Conservation (phyloP, 768 basidiomycete species). For the Rhizopogon vinicolor region DNA sequence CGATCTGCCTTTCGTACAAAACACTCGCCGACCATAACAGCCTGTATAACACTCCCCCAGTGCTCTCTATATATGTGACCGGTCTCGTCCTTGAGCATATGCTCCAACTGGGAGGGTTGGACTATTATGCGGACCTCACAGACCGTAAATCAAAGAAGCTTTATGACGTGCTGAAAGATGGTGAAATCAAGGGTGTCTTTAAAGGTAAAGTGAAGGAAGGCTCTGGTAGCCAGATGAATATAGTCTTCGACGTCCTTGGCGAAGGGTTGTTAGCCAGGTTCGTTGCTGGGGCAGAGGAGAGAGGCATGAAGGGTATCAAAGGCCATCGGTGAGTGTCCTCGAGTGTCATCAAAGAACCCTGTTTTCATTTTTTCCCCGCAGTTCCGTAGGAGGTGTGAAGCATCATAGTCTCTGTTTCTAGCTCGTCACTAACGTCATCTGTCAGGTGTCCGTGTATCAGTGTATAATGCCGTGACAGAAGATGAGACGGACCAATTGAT, state of each 20-base stretch:
- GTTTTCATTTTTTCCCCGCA: conserved; percentile 13
- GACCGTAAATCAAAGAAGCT: conserved; percentile 70
- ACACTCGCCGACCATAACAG: conserved; percentile 69
- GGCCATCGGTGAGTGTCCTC: conserved; percentile 75
- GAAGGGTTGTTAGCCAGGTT: conserved; percentile 74
- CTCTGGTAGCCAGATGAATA: conserved; percentile 93
- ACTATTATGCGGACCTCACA: conserved; percentile 63
- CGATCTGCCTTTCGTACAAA: conserved; percentile 79
- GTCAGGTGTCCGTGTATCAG: conserved; percentile 71
- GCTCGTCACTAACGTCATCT: not conserved
- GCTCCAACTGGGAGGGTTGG: conserved; percentile 58
- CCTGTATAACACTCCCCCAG: conserved; percentile 91
- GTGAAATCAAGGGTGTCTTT: conserved; percentile 67
- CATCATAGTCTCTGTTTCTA: not conserved
- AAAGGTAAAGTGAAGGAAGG: conserved; percentile 66
- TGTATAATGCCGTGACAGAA: conserved; percentile 87
- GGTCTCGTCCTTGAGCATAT: conserved; percentile 79
- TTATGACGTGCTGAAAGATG: conserved; percentile 68
- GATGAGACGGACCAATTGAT: conserved; percentile 62
- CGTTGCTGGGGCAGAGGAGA: conserved; percentile 72
- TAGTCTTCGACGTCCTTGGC: conserved; percentile 75
- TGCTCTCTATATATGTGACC: conserved; percentile 86
- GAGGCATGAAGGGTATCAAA: conserved; percentile 81
- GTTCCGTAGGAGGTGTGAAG: conserved; percentile 49
- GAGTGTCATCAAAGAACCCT: not conserved